Conservation (phyloP, 129 eudicot genomes). For the Saposhnikovia divaricata region DNA sequence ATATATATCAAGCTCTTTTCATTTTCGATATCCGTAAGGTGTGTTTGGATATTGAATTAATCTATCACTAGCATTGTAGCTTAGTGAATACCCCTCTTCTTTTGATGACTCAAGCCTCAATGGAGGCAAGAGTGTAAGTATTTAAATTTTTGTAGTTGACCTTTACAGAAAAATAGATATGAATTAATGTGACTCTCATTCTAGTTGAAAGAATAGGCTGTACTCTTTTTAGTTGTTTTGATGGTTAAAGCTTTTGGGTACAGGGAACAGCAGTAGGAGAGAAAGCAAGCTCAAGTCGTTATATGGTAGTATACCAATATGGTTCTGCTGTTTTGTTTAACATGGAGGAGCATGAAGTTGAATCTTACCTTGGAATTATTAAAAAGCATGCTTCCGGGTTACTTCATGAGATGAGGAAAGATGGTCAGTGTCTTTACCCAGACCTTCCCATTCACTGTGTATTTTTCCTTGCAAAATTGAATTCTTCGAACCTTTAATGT, state of each 20-base stretch:
- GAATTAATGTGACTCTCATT: neutral
- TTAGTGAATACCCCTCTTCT: neutral
- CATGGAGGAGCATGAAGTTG: slow-evolving; percentile 79
- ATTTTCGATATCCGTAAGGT: neutral
- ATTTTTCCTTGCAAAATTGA: slow-evolving; percentile 4
- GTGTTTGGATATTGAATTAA: neutral
- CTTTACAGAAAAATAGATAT: neutral
- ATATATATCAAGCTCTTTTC: too few relatives aligned
- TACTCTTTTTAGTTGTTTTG: neutral
- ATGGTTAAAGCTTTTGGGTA: slow-evolving; percentile 8
- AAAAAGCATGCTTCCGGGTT: slow-evolving; percentile 74
- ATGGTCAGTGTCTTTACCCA: slow-evolving; percentile 40
- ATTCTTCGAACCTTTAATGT: neutral
- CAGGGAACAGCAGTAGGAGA: slow-evolving; percentile 48
- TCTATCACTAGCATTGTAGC: neutral
- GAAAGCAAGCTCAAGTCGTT: slow-evolving; percentile 31
- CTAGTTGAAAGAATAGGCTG: neutral
- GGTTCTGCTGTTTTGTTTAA: slow-evolving; percentile 86
- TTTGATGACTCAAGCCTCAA: neutral
- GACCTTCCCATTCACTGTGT: neutral
- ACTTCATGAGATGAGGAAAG: slow-evolving; percentile 78
- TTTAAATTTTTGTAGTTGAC: neutral
- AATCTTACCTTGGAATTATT: slow-evolving; percentile 49
- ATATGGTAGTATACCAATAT: slow-evolving; percentile 88
- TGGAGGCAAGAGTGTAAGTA: neutral